Evolutionary conservation across 129 eudicot species (phyloP), one percentile per base, ranked within the genome.

Genomic region (Heracleum sosnowskyi): DNA sequence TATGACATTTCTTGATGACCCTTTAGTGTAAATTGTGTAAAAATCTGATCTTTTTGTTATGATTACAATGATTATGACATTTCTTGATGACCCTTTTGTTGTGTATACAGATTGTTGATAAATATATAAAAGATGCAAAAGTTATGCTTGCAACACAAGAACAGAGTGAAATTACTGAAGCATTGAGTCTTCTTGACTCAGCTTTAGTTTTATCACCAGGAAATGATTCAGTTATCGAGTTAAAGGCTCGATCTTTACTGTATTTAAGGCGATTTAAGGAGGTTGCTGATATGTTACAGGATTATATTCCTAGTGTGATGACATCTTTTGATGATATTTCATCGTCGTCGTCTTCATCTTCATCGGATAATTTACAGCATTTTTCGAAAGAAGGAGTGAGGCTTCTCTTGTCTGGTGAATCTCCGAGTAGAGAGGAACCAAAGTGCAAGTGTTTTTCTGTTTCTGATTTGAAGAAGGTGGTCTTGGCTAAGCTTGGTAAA

Each of bases 221-320:
- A 33, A 80, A 64, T 78, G 99, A 96, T 70, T 82, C 76, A 73
- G 96, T 91, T 8, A 85, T 89, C 0, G 99, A 96, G 86, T 79
- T 92, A 77, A 96, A 90, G 81, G 97, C 99, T 20, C 87, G 97
- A 68, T 89, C 90, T 42, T 82, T 96, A 75, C 88, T 96, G 4
- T 86, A 79, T 76, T 85, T 96, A 42, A 73, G 93, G 42, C 79
- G 97, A 75, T 96, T 87, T 69, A 92, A 90, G 82, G 89, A 96
- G 29, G 97, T 96, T 11, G 99, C 99, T 26, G 91, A 96, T 75
- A 90, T 96, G 97, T 84, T 96, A 7, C 97, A 90, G 83, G 99
- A 96, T 63, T 89, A 89, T 46, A 92, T 96, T 74, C 99, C 99
- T 29, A 96, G 97, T 79, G 74, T 92, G 46, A 90, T 84, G 76